Conservation (phyloP, 2,329 filamentous ascomycete species). For the Ascocoryne sarcoides region DNA sequence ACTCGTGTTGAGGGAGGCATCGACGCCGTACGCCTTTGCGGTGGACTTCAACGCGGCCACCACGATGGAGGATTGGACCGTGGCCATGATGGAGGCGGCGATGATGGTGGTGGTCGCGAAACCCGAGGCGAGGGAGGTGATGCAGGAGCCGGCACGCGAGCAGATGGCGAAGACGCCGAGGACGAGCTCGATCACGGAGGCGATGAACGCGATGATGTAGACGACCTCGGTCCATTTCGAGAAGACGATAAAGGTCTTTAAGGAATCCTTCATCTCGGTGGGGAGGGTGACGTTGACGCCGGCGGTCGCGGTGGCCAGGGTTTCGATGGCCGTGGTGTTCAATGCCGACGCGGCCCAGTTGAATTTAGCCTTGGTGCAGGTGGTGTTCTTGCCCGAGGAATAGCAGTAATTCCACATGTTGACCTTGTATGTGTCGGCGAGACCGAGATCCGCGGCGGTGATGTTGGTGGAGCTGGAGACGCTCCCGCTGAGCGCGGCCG, state of each 20-base stretch:
- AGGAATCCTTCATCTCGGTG: conserved; percentile 52
- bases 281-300: conserved; percentile 57
- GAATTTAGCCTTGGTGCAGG: conserved; percentile 63
- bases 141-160: conserved; percentile 70
- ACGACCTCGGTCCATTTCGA: conserved; percentile 76
- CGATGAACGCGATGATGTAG: conserved; percentile 64
- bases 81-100: conserved; percentile 63
- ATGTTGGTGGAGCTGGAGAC: conserved; percentile 37
- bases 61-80: conserved; percentile 63
- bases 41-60: conserved; percentile 58
- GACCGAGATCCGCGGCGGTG: conserved; percentile 47
- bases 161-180: conserved; percentile 77
- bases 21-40: conserved; percentile 63
- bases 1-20: conserved; percentile 53
- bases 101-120: conserved; percentile 48
- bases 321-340: conserved; percentile 54
- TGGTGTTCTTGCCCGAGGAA: conserved; percentile 38
- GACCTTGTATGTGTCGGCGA: conserved; percentile 68
- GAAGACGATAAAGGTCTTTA: conserved; percentile 66
- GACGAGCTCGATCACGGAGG: conserved; percentile 63
- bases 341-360: conserved; percentile 71
- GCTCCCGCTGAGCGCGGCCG: conserved; percentile 27
- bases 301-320: conserved; percentile 35
- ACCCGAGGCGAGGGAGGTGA: conserved; percentile 68
- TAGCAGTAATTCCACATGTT: conserved; percentile 83